Evolutionary conservation across 768 basidiomycete genomes (phyloP), one percentile per base, ranked within the genome.

Genomic region (Suillus clintonianus): DNA sequence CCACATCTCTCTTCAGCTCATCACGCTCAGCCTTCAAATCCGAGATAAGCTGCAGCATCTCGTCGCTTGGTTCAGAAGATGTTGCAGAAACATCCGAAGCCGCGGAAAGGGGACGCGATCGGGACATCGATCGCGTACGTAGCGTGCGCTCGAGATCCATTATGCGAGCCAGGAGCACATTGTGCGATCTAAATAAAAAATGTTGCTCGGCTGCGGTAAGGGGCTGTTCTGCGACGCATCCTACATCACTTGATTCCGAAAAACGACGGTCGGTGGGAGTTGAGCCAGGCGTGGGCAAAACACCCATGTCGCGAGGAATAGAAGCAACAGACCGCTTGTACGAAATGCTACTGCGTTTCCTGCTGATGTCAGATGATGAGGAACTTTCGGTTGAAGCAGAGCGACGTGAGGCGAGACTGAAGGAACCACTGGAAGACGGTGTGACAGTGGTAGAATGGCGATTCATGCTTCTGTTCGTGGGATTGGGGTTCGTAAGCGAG

Each of bases 21-120:
- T 99, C 96, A 36, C 96, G 82, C 76, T 98, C 95, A 14, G 89
- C 83, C 74, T 95, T 94, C 69, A 94, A 82, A 71, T 93, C 92
- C 4, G 88, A 81, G 60, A 94, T 81, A 42, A 91, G 82, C 67
- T 83, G 82, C 45, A 93, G 77, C 85, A 94, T 88, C 78, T 94
- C 94, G 68, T 94, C 91, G 63, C 79, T 86, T 7, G 89, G 88
- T 62, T 85, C 88, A 11, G 78, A 70, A 48, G 76, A 71, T 32
- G 67, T 64, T 65, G 70, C 57, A 70, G 78, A 75, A 27, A 75
- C 62, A 61, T 80, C 80, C 30, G 88, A 88, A 53, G 78, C 69
- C 41, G 83, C 75, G 17, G 90, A 91, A 63, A 77, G 71, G 41
- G 81, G 81, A 39, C 83, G 80, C 36, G 88, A 87, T 62, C 68